Evolutionary conservation across 106 monocot species (phyloP).

Genomic region (Dendrobium nobile): DNA sequence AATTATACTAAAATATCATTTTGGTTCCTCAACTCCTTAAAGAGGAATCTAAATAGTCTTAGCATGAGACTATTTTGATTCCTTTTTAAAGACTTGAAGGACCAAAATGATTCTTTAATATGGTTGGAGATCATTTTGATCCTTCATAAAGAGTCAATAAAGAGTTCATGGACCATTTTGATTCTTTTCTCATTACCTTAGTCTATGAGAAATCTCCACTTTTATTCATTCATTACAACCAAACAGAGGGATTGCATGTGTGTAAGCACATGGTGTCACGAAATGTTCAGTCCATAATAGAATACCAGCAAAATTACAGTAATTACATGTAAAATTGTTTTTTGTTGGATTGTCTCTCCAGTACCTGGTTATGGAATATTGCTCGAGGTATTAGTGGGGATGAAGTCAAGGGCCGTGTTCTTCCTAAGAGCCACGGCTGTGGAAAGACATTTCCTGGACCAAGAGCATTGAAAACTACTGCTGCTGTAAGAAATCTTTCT

Average conservation of each 20-base stretch:
- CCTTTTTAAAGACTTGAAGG: too few relatives aligned
- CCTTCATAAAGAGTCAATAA: too few relatives aligned
- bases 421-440: conserved; percentile 96
- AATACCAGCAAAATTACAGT: neutral
- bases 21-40: too few relatives aligned
- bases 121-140: too few relatives aligned
- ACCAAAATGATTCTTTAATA: too few relatives aligned
- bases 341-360: conserved; percentile 18
- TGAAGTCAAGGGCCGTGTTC: conserved; percentile 87
- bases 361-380: conserved; percentile 93
- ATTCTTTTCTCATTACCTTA: neutral
- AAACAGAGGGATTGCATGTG: neutral
- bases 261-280: neutral
- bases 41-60: too few relatives aligned
- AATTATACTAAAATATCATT: too few relatives aligned
- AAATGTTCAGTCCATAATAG: neutral
- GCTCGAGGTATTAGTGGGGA: conserved; percentile 93
- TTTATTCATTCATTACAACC: neutral
- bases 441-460: conserved; percentile 97
- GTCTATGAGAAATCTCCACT: neutral
- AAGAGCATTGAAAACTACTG: conserved; percentile 56
- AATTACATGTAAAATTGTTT: neutral
- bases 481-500: conserved; percentile 49
- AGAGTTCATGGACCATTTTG: too few relatives aligned
- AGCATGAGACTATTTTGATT: too few relatives aligned